Evolutionary conservation across 805 yeast species (phyloP).

Genomic region (Ogataea pignaliae): DNA sequence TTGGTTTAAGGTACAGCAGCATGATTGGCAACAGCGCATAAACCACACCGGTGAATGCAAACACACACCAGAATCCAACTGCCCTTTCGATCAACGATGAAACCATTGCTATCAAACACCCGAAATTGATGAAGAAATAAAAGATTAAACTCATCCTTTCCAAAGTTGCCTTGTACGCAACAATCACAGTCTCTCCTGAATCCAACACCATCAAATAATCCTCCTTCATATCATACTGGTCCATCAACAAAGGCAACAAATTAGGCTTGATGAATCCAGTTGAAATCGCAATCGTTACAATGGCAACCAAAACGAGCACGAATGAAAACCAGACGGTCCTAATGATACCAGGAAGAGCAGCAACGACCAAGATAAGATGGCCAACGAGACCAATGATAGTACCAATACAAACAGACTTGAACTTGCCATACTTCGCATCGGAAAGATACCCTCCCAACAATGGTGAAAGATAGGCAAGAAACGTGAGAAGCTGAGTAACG

Average conservation of each 20-base stretch:
- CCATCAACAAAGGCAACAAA: constrained; percentile 45
- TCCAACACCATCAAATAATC: constrained; percentile 52
- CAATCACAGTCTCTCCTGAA: constrained; percentile 52
- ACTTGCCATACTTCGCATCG: constrained; percentile 45
- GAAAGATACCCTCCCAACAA: constrained; percentile 47
- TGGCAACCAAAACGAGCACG: constrained; percentile 34
- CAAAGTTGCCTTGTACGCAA: constrained; percentile 41
- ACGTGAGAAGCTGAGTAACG: constrained; percentile 39
- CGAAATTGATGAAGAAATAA: constrained; percentile 51
- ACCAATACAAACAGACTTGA: constrained; percentile 44
- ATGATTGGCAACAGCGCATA: constrained; percentile 46
- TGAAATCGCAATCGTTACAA: constrained; percentile 37
- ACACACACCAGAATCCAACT: constrained; percentile 50
- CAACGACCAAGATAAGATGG: constrained; percentile 43
- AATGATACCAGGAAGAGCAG: constrained; percentile 41
- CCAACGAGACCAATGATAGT: constrained; percentile 41
- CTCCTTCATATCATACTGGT: constrained; percentile 56
- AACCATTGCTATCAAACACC: constrained; percentile 46
- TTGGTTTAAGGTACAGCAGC: constrained; percentile 33
- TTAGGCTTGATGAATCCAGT: constrained; percentile 54
- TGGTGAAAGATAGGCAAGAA: constrained; percentile 45
- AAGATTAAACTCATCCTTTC: constrained; percentile 38
- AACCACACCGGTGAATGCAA: constrained; percentile 47
- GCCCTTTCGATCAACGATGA: constrained; percentile 45
- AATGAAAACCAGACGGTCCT: constrained; percentile 23